A percentile compares a stretch with the other conserved stretches of the same genome.
Conservation (phyloP, 2,329 filamentous ascomycete genomes). For the Hymenoscyphus scutula region DNA sequence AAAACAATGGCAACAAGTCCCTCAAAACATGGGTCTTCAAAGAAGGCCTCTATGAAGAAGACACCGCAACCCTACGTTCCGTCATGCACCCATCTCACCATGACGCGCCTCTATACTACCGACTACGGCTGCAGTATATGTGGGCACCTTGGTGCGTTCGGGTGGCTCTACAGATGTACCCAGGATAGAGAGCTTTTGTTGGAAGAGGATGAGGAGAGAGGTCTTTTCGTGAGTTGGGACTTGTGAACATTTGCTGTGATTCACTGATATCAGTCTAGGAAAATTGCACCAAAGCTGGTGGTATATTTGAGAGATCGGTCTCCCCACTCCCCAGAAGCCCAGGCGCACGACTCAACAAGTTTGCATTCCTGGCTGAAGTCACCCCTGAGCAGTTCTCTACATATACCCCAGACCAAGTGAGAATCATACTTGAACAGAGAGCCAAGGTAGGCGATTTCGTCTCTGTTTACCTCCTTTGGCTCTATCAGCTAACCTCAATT, state of each 20-base stretch:
- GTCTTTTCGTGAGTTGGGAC: conserved; percentile 2
- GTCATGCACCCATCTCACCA: conserved; percentile 64
- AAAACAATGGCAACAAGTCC: too few species aligned
- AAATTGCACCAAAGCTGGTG: conserved; percentile 28
- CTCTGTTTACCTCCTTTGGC: background rate
- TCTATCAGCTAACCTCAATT: background rate
- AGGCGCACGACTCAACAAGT: conserved; percentile 22
- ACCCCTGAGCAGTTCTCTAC: conserved; percentile 42
- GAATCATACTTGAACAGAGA: conserved; percentile 49
- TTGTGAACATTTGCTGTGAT: background rate
- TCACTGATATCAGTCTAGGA: conserved; percentile 23
- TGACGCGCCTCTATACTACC: conserved; percentile 62
- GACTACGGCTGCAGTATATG: conserved; percentile 58
- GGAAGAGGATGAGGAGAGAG: conserved; percentile 37
- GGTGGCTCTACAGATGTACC: conserved; percentile 73
- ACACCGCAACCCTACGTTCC: conserved; percentile 13
- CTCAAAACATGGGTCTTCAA: background rate
- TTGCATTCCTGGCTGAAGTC: conserved; percentile 40
- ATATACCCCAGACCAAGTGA: conserved; percentile 50
- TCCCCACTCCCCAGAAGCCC: conserved; percentile 25
- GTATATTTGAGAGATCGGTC: conserved; percentile 23
- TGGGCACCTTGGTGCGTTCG: conserved; percentile 51
- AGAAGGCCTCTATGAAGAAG: background rate
- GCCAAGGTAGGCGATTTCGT: conserved; percentile 43
- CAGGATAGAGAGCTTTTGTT: conserved; percentile 56